These are phyloP conservation scores for Isoetes engelmannii DNA, from an alignment of 83 land plant genomes.

Conservation along the genomic window DNA sequence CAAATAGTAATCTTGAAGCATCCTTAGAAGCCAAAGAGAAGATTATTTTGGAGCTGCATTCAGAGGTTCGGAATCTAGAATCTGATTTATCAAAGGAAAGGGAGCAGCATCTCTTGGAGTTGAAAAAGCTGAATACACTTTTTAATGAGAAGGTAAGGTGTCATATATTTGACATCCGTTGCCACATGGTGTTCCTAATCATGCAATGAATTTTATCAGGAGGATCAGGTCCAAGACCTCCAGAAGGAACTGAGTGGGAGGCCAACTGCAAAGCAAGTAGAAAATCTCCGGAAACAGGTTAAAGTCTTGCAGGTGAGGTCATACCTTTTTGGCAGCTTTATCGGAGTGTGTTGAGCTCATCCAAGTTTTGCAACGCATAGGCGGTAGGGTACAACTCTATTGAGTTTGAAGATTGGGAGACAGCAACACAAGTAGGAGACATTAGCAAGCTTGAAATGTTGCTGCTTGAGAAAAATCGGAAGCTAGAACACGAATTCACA, in stretches of 20 bases:
- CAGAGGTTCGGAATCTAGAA: conserved; percentile 81
- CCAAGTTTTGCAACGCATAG: conserved; percentile 30
- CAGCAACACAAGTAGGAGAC: conserved; percentile 84
- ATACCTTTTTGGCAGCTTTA: not conserved
- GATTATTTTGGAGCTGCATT: conserved; percentile 78
- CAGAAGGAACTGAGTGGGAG: conserved; percentile 74
- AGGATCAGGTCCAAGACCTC: conserved; percentile 47
- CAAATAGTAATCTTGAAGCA: conserved; percentile 64
- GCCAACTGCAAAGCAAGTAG: conserved; percentile 78
- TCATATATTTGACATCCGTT: not conserved
- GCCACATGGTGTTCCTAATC: not conserved
- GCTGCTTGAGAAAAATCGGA: conserved; percentile 88
- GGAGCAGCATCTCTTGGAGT: conserved; percentile 65
- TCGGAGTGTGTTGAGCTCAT: not conserved
- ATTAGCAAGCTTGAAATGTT: conserved; percentile 90
- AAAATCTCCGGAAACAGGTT: conserved; percentile 86
- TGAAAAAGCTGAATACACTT: conserved; percentile 58
- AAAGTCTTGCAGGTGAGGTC: conserved; percentile 83
- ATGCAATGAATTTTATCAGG: conserved; percentile 35
- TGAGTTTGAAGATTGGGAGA: conserved; percentile 98
- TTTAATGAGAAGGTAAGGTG: conserved; percentile 70
- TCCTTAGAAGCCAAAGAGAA: conserved; percentile 89
- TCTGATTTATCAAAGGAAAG: conserved; percentile 63
- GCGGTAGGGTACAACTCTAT: conserved; percentile 98
- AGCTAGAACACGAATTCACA: conserved; percentile 96